Evolutionary conservation across 106 monocot species (phyloP).

Genomic region (Posidonia australis): DNA sequence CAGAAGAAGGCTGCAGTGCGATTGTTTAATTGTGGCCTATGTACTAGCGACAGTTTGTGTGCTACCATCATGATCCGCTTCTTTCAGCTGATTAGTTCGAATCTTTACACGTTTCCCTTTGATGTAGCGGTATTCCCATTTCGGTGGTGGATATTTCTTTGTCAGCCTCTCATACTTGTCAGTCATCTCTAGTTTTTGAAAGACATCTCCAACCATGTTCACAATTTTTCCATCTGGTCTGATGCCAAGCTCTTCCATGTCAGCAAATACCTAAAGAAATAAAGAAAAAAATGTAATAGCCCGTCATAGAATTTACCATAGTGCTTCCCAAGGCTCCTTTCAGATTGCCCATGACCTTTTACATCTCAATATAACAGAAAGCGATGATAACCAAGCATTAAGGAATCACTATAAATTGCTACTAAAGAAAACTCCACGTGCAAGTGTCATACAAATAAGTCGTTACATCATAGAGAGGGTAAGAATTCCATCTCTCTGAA

Average conservation of each 20-base stretch:
- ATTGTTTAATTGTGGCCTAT: not conserved
- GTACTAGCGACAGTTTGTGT: not conserved
- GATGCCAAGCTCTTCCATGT: slow-evolving; percentile 90
- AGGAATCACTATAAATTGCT: too few relatives aligned
- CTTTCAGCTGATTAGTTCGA: slow-evolving; percentile 22
- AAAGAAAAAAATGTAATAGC: not conserved
- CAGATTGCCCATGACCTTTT: too few relatives aligned
- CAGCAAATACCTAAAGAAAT: slow-evolving; percentile 58
- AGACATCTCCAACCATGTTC: slow-evolving; percentile 61
- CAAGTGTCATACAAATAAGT: too few relatives aligned
- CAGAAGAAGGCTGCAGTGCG: too few relatives aligned
- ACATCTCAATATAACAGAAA: too few relatives aligned
- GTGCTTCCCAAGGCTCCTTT: too few relatives aligned
- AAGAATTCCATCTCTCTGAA: too few relatives aligned
- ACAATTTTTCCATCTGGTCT: slow-evolving; percentile 50
- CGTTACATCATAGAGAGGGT: too few relatives aligned
- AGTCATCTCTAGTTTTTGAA: slow-evolving; percentile 61
- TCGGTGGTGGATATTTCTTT: slow-evolving; percentile 71
- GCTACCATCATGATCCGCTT: not conserved
- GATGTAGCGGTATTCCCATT: slow-evolving; percentile 85
- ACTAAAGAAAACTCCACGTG: too few relatives aligned
- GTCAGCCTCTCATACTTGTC: slow-evolving; percentile 66
- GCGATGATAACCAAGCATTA: too few relatives aligned
- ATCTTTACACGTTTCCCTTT: slow-evolving; percentile 85
- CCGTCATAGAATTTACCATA: not conserved